Evolutionary conservation across 2,329 filamentous ascomycete genomes (phyloP), one percentile per base, ranked within the genome.

Genomic region (Fusarium nodosum): DNA sequence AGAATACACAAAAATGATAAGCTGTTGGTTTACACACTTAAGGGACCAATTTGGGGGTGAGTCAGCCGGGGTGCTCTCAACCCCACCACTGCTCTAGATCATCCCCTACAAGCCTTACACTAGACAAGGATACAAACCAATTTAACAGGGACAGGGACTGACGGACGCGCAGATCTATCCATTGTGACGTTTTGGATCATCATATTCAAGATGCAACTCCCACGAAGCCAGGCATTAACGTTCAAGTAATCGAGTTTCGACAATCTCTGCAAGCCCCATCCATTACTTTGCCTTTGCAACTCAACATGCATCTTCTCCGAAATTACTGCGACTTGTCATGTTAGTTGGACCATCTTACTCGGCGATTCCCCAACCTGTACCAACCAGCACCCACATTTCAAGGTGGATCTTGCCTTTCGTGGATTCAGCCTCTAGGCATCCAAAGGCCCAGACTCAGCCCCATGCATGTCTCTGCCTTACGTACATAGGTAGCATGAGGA

Each of bases 61-160:
- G 69, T 73, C 71, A 74, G 56, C 56, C 69, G 69, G 71, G 50
- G 47, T 61, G 36, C 22, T 24, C 31, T 42, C 33, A 16, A 15
- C 42, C 39, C 60, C 46, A 31, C 54, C 16, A 30, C 42, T n/a
- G n/a, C 3, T 30, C 13, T 24, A 13, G 53, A 10, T 38, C 11
- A 26, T 38, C 45, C 45, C 53, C 45, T 56, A 52, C 24, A 26
- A 7, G 10, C 2, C 7, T 12, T 22, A 11, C 41, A 18, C 48
- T 7, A 64, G 16, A 58, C 38, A 57, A 41, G 31, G 18, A 28
- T 22, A 26, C 26, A 16, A 36, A 30, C 18, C 31, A 33, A 31
- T 15, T 15, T 7, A 46, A 7, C 44, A n/a, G 12, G n/a, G 28
- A 20, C 44, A n/a, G 18, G n/a, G 28, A 31, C 28, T 45, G 26